Conservation (phyloP, 73 alveolate species). For the Symbiodinium pilosum region DNA sequence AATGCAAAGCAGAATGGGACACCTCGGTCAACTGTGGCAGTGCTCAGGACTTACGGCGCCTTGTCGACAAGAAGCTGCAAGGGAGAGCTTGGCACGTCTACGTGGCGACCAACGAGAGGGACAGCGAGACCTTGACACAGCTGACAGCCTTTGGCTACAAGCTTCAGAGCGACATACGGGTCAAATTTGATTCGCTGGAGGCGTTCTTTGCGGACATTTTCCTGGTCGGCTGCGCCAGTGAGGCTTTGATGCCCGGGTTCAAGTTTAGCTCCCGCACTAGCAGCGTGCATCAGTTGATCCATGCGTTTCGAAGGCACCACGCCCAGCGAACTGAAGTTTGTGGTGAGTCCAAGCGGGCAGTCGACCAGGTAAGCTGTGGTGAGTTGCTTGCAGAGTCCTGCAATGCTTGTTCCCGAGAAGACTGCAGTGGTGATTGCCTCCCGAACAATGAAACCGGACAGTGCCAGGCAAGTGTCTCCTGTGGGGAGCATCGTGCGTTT, state of each 20-base stretch:
- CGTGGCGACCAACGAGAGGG: background rate
- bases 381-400: background rate
- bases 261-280: background rate
- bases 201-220: constrained; percentile 40
- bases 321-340: background rate
- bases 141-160: background rate
- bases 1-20: background rate
- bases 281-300: background rate
- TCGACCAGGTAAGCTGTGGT: background rate
- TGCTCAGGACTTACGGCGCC: background rate
- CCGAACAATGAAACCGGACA: background rate
- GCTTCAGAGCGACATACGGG: background rate
- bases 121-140: background rate
- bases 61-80: background rate
- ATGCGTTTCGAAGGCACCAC: background rate
- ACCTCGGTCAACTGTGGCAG: background rate
- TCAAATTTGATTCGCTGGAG: background rate
- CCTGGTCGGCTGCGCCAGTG: constrained; percentile 45
- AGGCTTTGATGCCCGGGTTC: background rate
- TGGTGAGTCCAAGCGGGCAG: background rate
- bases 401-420: background rate
- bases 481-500: too few relatives aligned
- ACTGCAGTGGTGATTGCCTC: background rate
- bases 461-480: background rate
- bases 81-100: background rate